A percentile compares a stretch with the other conserved stretches of the same genome.
These are phyloP conservation scores for Colletotrichum sublineola DNA, from an alignment of 2,329 filamentous ascomycete species.

Conservation along the genomic window DNA sequence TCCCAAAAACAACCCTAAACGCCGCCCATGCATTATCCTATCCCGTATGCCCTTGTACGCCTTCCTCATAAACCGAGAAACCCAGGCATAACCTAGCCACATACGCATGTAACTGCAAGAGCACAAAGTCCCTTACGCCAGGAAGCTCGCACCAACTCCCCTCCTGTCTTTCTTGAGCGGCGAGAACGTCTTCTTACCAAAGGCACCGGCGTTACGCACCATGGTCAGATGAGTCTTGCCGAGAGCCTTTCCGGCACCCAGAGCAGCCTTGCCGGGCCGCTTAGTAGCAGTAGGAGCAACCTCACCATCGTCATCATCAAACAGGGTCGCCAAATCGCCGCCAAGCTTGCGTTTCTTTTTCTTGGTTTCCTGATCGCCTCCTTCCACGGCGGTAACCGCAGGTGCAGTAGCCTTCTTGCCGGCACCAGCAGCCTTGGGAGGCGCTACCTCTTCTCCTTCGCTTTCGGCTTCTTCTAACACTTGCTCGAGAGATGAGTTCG, in stretches of 20 bases:
- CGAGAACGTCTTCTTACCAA: conserved; percentile 72
- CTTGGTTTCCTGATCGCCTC: conserved; percentile 58
- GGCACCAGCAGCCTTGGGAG: conserved; percentile 47
- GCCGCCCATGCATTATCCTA: conserved; percentile 33
- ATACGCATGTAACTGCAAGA: background rate
- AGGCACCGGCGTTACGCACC: conserved; percentile 56
- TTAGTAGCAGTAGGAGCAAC: conserved; percentile 47
- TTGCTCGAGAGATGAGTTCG: conserved; percentile 54
- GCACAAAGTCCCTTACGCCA: conserved; percentile 53
- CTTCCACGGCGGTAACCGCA: conserved; percentile 47
- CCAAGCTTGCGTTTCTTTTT: conserved; percentile 83
- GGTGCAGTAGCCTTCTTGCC: conserved; percentile 40
- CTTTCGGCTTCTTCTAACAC: conserved; percentile 54
- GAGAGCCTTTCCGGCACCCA: conserved; percentile 44
- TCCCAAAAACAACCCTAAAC: background rate
- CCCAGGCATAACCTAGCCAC: background rate
- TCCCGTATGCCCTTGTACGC: conserved; percentile 6
- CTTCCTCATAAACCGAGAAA: background rate
- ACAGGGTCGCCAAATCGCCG: conserved; percentile 73
- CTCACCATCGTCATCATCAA: conserved; percentile 75
- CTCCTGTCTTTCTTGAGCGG: conserved; percentile 79
- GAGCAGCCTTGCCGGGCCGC: conserved; percentile 51
- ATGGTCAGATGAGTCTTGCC: conserved; percentile 56
- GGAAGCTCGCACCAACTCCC: conserved; percentile 72
- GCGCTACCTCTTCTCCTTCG: conserved; percentile 46